Base-by-base conservation (phyloP, 495 filamentous ascomycete species). In the Annulohypoxylon moriforme region DNA sequence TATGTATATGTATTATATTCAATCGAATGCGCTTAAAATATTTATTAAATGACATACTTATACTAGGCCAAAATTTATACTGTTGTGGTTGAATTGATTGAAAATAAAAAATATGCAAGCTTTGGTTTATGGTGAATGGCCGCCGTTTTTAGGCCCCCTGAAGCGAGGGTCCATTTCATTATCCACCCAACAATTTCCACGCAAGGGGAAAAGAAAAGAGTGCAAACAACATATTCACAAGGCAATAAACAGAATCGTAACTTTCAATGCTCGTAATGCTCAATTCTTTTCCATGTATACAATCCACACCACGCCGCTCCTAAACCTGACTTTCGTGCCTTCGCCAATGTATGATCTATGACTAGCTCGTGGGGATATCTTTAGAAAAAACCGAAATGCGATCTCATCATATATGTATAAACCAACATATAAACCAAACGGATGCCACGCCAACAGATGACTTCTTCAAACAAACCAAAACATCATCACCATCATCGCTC, bases 361-460 rank as follows among this genome's bases (percentile, higher is more conserved):
- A 47, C 16, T 47, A 47, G 18, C n/a, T 42, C 36, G n/a, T 22
- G n/a, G 50, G 29, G 50, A 20, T 34, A 55, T 55, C 46, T 50
- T 36, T 0, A 53, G n/a, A 53, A 53, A 29, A 53, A 53, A 49
- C 47, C 24, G 3, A 52, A 52, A 52, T 52, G 47, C 24, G 47
- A 29, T 29, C 14, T 16, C n/a, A 11, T 34, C 6, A 55, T 20
- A 31, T n/a, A 22, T 14, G 6, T 6, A 29, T 29, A 6, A 40
- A 40, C 11, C 4, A 33, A 53, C 50, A 33, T 53, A 22, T 33
- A 53, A n/a, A 18, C 50, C 4, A 34, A 55, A 34, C 10, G 3
- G 50, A 55, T 34, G n/a, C 27, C 49, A 55, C 22, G 16, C 14
- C 27, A 55, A 20, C 5, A 18, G 14, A 18, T 20, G 16, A 20